Evolutionary conservation across 306 rosid genomes (phyloP).

Genomic region (Dicorynia guianensis): DNA sequence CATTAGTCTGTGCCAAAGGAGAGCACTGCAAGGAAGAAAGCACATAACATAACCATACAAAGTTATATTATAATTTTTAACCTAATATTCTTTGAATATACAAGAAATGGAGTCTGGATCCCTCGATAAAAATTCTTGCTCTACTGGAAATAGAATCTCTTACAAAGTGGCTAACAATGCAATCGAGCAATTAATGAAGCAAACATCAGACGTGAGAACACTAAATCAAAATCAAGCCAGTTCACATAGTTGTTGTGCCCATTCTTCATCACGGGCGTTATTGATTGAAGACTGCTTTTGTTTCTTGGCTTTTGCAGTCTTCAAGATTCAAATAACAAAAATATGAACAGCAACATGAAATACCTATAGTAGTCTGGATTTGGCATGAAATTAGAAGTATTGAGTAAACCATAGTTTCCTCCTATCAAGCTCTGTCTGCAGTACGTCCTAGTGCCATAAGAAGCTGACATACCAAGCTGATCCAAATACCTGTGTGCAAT

Average conservation of each 20-base stretch:
- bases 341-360: constrained; percentile 8
- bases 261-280: too few species aligned
- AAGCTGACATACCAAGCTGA: constrained; percentile 93
- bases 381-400: constrained; percentile 65
- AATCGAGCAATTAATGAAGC: too few species aligned
- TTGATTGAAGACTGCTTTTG: too few species aligned
- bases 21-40: constrained; percentile 68
- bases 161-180: not conserved
- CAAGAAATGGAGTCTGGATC: not conserved
- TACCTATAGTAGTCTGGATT: constrained; percentile 84
- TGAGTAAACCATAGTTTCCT: constrained; percentile 91
- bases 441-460: constrained; percentile 78
- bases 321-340: too few species aligned
- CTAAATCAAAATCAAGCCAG: too few species aligned
- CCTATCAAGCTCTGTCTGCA: constrained; percentile 93
- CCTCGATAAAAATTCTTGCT: not conserved
- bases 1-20: constrained; percentile 92
- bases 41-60: not conserved
- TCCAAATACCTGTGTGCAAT: constrained; percentile 77
- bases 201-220: too few species aligned
- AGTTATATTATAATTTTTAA: not conserved
- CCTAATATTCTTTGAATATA: constrained; percentile 5
- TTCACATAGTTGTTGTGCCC: too few species aligned
- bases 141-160: constrained; percentile 29
- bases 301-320: not conserved